Conservation (phyloP, 1,139 yeast genomes). For the Blastobotrys aristatus region DNA sequence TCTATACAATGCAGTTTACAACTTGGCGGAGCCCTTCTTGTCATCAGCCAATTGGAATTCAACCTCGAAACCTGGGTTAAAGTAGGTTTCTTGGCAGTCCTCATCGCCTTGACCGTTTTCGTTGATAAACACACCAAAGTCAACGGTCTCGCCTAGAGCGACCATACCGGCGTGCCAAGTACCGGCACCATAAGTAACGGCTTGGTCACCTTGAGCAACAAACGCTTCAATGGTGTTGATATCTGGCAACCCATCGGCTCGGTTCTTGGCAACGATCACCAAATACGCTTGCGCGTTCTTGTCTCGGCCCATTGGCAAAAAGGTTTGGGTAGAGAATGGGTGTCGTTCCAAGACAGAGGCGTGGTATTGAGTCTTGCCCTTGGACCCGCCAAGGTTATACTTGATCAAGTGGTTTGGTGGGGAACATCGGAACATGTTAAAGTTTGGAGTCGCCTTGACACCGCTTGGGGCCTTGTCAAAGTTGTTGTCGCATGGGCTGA, state of each 20-base stretch:
- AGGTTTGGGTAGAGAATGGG: conserved; percentile 86
- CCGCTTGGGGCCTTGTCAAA: conserved; percentile 47
- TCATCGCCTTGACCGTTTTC: conserved; percentile 77
- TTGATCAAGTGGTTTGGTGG: conserved; percentile 62
- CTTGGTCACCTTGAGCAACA: conserved; percentile 73
- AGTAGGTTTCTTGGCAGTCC: conserved; percentile 76
- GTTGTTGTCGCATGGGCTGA: conserved; percentile 59
- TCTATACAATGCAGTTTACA: conserved; percentile 2
- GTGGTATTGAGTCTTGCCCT: conserved; percentile 38
- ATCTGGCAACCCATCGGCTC: conserved; percentile 53
- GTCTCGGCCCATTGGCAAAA: conserved; percentile 76
- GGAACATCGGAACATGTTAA: conserved; percentile 79
- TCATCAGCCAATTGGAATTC: conserved; percentile 8
- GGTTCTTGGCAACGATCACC: conserved; percentile 73
- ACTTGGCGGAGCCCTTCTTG: conserved; percentile 7
- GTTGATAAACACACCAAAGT: conserved; percentile 80
- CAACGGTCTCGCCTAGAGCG: conserved; percentile 51
- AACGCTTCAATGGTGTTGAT: conserved; percentile 59
- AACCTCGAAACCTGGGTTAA: conserved; percentile 42
- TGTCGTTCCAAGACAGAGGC: conserved; percentile 82
- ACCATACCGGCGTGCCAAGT: conserved; percentile 96
- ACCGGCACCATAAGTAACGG: conserved; percentile 80
- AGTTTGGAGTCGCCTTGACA: conserved; percentile 51
- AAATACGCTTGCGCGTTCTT: conserved; percentile 51
- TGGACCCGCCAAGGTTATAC: conserved; percentile 22